Percentiles rank a stretch among this genome's conserved stretches.
Evolutionary conservation across 352 stramenopile species (phyloP).

Genomic region (Plasmopara muralis): DNA sequence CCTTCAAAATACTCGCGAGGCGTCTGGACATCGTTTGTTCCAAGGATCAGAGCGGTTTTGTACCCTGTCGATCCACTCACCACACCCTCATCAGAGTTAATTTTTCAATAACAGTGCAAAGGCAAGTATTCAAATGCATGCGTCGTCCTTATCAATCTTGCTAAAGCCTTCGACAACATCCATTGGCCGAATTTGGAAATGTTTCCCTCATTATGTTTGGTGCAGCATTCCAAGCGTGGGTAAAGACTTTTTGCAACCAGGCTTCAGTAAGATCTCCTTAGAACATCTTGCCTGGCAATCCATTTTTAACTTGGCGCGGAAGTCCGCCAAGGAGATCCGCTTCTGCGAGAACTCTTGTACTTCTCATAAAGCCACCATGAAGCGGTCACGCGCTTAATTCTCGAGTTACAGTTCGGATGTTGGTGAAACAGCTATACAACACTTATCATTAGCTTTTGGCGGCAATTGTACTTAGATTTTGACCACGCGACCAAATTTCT

Average conservation of each 20-base stretch:
- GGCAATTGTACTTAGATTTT: conserved; percentile 11
- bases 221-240: conserved; percentile 4
- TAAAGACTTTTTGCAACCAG: conserved; percentile 10
- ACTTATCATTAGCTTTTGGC: conserved; percentile 5
- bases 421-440: background rate
- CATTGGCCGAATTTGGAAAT: conserved; percentile 1
- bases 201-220: conserved; percentile 16
- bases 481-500: conserved; percentile 1
- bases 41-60: conserved; percentile 10
- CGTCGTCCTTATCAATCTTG: conserved; percentile 6
- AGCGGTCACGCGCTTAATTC: conserved; percentile 2
- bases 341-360: conserved; percentile 9
- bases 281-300: conserved; percentile 3
- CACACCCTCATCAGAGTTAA: conserved; percentile 4
- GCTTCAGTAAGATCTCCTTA: conserved; percentile 5
- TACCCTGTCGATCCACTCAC: conserved; percentile 1
- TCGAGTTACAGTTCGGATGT: background rate
- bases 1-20: conserved; percentile 2
- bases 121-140: background rate
- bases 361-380: conserved; percentile 10
- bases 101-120: background rate
- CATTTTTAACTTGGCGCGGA: conserved; percentile 8
- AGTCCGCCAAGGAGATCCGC: conserved; percentile 13
- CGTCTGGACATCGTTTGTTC: background rate
- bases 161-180: conserved; percentile 3